Percentiles rank a stretch among this genome's conserved stretches.
phyloP scores from a whole-genome alignment of 345 rosid species.

The Excoecaria cochinchinensis region DNA sequence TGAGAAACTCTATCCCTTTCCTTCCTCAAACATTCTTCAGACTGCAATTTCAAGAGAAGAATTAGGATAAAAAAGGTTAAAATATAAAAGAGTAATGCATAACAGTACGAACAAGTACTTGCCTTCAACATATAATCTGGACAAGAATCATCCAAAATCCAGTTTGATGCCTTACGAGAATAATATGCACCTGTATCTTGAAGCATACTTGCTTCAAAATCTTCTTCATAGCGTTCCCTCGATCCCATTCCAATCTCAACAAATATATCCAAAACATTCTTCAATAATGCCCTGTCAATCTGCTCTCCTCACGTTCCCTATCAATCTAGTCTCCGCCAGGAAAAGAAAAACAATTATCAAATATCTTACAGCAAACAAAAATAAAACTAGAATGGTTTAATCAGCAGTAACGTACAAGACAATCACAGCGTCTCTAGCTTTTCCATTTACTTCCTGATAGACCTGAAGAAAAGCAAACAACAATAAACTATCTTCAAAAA shows the following conservation, averaged over 20 bases:
- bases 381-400: neutral
- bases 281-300: slow-evolving; percentile 73
- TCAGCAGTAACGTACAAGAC: slow-evolving; percentile 49
- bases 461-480: slow-evolving; percentile 40
- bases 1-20: slow-evolving; percentile 90
- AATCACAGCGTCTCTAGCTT: slow-evolving; percentile 68
- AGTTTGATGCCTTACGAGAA: slow-evolving; percentile 80
- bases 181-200: slow-evolving; percentile 68
- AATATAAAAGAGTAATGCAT: neutral
- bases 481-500: neutral
- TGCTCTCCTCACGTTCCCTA: slow-evolving; percentile 85
- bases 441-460: slow-evolving; percentile 48
- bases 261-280: slow-evolving; percentile 73
- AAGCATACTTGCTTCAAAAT: slow-evolving; percentile 78
- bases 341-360: neutral
- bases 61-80: neutral
- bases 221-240: slow-evolving; percentile 64
- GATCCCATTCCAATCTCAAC: slow-evolving; percentile 83
- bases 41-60: slow-evolving; percentile 41
- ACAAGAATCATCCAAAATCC: slow-evolving; percentile 80
- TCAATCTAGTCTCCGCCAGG: slow-evolving; percentile 47
- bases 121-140: slow-evolving; percentile 86
- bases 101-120: slow-evolving; percentile 6
- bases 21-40: slow-evolving; percentile 88
- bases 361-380: neutral